A percentile compares a stretch with the other conserved stretches of the same genome.
Conservation (phyloP, 2,329 filamentous ascomycete species). For the Ramularia endophylla region DNA sequence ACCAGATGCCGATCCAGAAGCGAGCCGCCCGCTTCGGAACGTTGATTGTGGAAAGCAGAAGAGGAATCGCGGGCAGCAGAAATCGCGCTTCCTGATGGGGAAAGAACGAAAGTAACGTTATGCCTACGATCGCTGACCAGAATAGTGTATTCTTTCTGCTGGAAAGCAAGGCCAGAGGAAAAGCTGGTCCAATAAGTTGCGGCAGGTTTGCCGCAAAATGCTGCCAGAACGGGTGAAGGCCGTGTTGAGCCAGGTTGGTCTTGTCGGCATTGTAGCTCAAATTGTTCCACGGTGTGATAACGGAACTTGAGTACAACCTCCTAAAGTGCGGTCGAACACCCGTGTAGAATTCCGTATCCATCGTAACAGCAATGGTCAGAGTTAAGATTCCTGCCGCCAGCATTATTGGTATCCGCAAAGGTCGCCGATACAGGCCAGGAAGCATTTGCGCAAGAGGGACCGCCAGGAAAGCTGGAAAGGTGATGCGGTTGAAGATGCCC, state of each 20-base stretch:
- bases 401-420: constrained; percentile 44
- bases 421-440: constrained; percentile 76
- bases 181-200: constrained; percentile 47
- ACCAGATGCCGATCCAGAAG: constrained; percentile 44
- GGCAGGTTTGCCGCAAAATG: constrained; percentile 48
- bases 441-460: constrained; percentile 78
- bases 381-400: constrained; percentile 61
- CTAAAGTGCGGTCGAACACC: constrained; percentile 62
- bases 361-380: constrained; percentile 65
- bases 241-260: constrained; percentile 47
- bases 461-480: constrained; percentile 87
- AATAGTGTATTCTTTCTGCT: constrained; percentile 57
- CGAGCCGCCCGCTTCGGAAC: constrained; percentile 49
- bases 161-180: constrained; percentile 40
- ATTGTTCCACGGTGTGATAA: constrained; percentile 50
- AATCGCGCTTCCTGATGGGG: constrained; percentile 78
- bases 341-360: constrained; percentile 82
- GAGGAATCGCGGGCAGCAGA: constrained; percentile 65
- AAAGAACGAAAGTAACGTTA: constrained; percentile 65
- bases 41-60: constrained; percentile 68
- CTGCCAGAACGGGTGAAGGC: constrained; percentile 49
- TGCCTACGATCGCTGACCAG: constrained; percentile 67
- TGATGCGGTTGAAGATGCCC: constrained; percentile 93
- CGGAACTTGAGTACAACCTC: constrained; percentile 52
- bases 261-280: constrained; percentile 46